These are phyloP conservation scores for Clarireedia monteithiana DNA, from an alignment of 2,329 filamentous ascomycete genomes.

Conservation along the genomic window DNA sequence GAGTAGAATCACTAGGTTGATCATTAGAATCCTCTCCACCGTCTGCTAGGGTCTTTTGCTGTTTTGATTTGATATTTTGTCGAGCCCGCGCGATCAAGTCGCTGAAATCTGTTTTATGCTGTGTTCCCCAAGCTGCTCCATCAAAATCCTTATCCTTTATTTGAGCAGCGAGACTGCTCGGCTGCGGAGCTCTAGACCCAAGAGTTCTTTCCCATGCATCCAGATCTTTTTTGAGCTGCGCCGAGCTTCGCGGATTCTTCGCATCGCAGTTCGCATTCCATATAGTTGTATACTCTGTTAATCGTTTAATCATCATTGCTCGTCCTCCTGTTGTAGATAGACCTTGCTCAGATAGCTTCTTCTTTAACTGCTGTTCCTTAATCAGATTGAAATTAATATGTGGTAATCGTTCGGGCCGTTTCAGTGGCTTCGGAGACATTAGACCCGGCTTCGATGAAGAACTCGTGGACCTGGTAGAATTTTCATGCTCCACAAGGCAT, in stretches of 20 bases:
- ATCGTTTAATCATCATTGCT: constrained; percentile 65
- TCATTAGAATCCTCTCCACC: background rate
- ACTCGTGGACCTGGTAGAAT: constrained; percentile 5
- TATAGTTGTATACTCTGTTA: constrained; percentile 89
- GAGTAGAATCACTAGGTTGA: no score
- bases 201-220: constrained; percentile 83
- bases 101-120: constrained; percentile 68
- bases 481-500: constrained; percentile 33
- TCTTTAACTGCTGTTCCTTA: constrained; percentile 70
- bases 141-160: constrained; percentile 90
- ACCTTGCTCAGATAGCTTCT: constrained; percentile 74
- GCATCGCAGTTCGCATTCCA: constrained; percentile 98
- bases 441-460: constrained; percentile 14
- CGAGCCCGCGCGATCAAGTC: constrained; percentile 72
- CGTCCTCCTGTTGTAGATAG: constrained; percentile 64
- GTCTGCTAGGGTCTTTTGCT: background rate
- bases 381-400: constrained; percentile 79
- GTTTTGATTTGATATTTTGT: constrained; percentile 31
- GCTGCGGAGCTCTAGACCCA: constrained; percentile 45
- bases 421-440: background rate
- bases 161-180: constrained; percentile 35
- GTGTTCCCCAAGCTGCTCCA: constrained; percentile 63
- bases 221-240: constrained; percentile 68
- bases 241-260: constrained; percentile 58
- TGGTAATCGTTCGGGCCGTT: constrained; percentile 43